phyloP scores from a whole-genome alignment of 345 rosid genomes.

The Rhodomyrtus tomentosa region DNA sequence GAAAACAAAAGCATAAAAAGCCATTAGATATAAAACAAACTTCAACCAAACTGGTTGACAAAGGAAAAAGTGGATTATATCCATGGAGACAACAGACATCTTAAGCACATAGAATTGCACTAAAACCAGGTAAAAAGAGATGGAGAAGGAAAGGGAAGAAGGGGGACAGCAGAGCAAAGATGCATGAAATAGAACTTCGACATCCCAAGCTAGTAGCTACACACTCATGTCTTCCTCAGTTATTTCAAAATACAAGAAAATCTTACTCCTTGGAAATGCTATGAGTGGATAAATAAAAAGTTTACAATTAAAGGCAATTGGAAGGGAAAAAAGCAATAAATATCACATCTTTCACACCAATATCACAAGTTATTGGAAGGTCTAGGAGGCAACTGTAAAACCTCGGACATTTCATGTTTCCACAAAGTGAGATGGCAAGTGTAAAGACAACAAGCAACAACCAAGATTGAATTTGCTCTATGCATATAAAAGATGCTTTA shows the following conservation, averaged over 20 bases:
- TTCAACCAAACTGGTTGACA: background rate
- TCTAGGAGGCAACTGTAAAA: background rate
- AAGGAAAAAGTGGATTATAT: background rate
- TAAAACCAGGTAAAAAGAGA: background rate
- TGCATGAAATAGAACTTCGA: background rate
- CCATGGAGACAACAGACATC: background rate
- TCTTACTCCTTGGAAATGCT: background rate
- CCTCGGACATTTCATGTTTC: background rate
- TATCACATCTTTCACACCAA: background rate
- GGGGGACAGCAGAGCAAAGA: background rate
- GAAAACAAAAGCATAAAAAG: slow-evolving; percentile 27
- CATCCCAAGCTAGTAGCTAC: background rate
- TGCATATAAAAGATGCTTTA: background rate
- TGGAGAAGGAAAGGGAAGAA: background rate
- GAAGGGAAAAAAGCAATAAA: background rate
- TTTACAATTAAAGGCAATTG: background rate
- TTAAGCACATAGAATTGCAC: background rate
- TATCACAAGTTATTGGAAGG: background rate
- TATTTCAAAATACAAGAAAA: background rate
- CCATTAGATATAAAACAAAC: background rate
- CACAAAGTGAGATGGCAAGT: background rate
- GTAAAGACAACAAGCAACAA: background rate
- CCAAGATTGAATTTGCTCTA: background rate
- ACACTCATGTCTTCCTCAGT: background rate
- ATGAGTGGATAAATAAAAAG: background rate